Conservation (phyloP, 23 red algal genomes). For the Gracilaria vermiculophylla region DNA sequence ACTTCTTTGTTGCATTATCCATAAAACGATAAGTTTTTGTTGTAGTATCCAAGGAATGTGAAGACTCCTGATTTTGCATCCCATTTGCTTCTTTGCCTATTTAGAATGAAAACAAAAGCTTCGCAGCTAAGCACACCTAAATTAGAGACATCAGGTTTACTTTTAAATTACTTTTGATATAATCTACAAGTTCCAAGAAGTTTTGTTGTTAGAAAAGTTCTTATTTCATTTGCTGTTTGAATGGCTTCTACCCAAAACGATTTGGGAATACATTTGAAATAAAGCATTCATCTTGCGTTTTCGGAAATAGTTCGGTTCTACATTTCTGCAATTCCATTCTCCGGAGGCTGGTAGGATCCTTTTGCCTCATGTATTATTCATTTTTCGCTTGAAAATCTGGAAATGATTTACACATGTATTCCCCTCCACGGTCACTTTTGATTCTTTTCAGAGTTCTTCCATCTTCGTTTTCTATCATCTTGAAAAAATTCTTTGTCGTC, state of each 20-base stretch:
- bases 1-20: neutral
- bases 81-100: neutral
- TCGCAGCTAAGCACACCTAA: neutral
- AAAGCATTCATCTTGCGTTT: neutral
- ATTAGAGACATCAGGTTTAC: neutral
- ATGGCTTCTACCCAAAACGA: slow-evolving; percentile 18
- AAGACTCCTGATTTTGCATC: neutral
- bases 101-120: slow-evolving; percentile 8
- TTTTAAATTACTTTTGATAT: neutral
- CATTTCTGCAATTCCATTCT: slow-evolving; percentile 39
- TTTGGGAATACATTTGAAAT: neutral
- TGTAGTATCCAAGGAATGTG: slow-evolving; percentile 13
- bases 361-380: neutral
- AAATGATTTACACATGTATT: slow-evolving; percentile 1
- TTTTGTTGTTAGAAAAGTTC: neutral
- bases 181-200: neutral
- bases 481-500: neutral
- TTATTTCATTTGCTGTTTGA: neutral
- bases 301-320: neutral
- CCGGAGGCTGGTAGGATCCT: slow-evolving; percentile 7
- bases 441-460: neutral
- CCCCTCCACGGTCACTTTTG: slow-evolving; percentile 8
- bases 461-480: slow-evolving; percentile 1
- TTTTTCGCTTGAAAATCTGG: neutral
- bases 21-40: slow-evolving; percentile 12